Evolutionary conservation across 2,329 filamentous ascomycete genomes (phyloP).

Genomic region (Alternaria metachromatica): DNA sequence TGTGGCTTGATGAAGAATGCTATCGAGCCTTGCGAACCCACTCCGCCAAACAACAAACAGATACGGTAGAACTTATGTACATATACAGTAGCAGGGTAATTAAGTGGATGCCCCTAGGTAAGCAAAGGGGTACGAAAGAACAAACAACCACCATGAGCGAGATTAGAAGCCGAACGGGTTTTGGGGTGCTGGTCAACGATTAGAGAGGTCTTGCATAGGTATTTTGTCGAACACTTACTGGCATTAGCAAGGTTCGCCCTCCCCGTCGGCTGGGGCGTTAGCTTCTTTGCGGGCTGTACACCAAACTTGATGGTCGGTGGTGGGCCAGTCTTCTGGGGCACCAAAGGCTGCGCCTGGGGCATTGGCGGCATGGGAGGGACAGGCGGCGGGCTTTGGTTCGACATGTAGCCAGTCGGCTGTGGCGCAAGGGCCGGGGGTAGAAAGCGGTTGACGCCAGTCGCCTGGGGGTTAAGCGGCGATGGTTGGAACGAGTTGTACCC

Average conservation of each 20-base stretch:
- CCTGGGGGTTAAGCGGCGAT: slow-evolving; percentile 57
- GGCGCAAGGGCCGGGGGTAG: slow-evolving; percentile 58
- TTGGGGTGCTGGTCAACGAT: slow-evolving; percentile 64
- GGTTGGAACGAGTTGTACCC: slow-evolving; percentile 47
- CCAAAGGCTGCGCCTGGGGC: slow-evolving; percentile 67
- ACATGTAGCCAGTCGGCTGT: slow-evolving; percentile 59
- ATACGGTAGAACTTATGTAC: slow-evolving; percentile 14
- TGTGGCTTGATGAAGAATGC: background rate
- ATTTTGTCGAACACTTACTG: slow-evolving; percentile 73
- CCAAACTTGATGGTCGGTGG: slow-evolving; percentile 90
- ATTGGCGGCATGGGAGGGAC: slow-evolving; percentile 64
- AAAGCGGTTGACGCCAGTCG: slow-evolving; percentile 60
- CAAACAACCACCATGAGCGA: background rate
- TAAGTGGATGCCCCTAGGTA: background rate
- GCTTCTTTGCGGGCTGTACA: slow-evolving; percentile 73
- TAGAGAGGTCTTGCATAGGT: background rate
- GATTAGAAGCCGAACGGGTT: slow-evolving; percentile 73
- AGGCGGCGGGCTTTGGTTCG: slow-evolving; percentile 60
- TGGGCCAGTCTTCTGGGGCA: slow-evolving; percentile 83
- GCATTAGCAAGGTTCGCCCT: slow-evolving; percentile 92
- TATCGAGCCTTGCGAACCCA: background rate
- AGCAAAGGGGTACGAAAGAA: background rate
- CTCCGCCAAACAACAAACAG: background rate
- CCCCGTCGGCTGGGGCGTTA: slow-evolving; percentile 86
- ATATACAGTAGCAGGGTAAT: slow-evolving; percentile 10